These are phyloP conservation scores for Cyberlindnera amylophila DNA, from an alignment of 805 yeast species.

Conservation along the genomic window DNA sequence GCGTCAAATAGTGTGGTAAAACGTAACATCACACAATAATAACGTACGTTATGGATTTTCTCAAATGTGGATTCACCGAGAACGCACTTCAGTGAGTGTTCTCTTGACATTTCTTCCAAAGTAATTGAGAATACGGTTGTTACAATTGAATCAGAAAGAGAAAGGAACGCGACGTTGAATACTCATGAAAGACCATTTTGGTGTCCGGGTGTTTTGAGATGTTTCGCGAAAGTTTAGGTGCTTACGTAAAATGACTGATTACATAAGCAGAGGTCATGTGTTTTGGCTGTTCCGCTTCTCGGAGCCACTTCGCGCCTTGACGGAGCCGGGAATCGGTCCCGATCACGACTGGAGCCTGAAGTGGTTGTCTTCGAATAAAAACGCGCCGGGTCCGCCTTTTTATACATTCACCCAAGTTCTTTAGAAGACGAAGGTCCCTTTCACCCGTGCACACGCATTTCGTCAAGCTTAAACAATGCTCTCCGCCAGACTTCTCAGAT, in stretches of 20 bases:
- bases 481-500: conserved; percentile 17
- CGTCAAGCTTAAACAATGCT: conserved; percentile 10
- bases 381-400: conserved; percentile 3
- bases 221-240: neutral
- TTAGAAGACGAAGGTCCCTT: neutral
- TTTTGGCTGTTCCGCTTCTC: conserved; percentile 5
- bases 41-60: conserved; percentile 15
- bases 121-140: no score
- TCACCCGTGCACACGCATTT: neutral
- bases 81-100: conserved; percentile 16
- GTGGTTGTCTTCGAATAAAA: conserved; percentile 3
- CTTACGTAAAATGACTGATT: conserved; percentile 1
- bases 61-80: conserved; percentile 14
- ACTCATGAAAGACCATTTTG: no score
- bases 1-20: neutral
- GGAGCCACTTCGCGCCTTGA: conserved; percentile 4
- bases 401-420: neutral
- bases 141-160: no score
- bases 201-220: conserved; percentile 5
- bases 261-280: conserved; percentile 2
- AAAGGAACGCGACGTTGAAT: neutral
- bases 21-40: neutral
- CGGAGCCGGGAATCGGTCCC: conserved; percentile 6
- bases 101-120: conserved; percentile 16
- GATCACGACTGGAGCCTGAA: neutral